Evolutionary conservation across 2,329 filamentous ascomycete species (phyloP).

Genomic region (Parastagonospora avenae): DNA sequence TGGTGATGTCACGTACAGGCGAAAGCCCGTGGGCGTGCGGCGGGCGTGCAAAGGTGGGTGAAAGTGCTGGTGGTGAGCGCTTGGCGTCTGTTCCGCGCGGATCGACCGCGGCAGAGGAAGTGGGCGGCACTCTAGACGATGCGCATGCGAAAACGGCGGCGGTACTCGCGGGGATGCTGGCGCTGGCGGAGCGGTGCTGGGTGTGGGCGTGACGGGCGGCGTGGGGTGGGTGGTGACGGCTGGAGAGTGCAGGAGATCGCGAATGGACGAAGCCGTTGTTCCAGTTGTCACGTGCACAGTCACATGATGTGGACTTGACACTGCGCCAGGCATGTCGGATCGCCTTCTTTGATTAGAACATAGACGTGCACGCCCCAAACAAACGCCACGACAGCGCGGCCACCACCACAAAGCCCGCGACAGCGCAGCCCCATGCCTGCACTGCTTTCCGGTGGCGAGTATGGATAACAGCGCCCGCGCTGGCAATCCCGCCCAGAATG

Average conservation of each 20-base stretch:
- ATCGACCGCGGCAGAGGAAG: slow-evolving; percentile 35
- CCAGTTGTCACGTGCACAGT: not conserved
- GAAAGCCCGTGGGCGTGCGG: slow-evolving; percentile 17
- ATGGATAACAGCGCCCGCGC: slow-evolving; percentile 37
- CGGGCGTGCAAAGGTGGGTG: slow-evolving; percentile 20
- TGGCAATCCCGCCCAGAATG: slow-evolving; percentile 10
- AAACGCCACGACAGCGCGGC: not conserved
- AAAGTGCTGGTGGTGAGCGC: slow-evolving; percentile 30
- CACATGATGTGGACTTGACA: not conserved
- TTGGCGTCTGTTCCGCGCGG: slow-evolving; percentile 36
- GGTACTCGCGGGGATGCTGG: slow-evolving; percentile 7
- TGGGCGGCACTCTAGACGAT: slow-evolving; percentile 29
- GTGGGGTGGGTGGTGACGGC: slow-evolving; percentile 14
- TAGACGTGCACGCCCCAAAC: not conserved
- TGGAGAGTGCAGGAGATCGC: slow-evolving; percentile 4
- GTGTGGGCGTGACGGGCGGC: not conserved
- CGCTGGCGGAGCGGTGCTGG: slow-evolving; percentile 12
- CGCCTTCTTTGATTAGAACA: not conserved
- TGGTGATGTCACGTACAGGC: slow-evolving; percentile 4
- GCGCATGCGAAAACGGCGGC: slow-evolving; percentile 35
- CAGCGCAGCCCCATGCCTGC: slow-evolving; percentile 21
- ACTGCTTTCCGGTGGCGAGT: slow-evolving; percentile 20
- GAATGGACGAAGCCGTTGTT: not conserved
- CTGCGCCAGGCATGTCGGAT: not conserved
- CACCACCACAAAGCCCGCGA: not conserved